phyloP scores from a whole-genome alignment of 257 asterid genomes.

The Solanum lignicaule region DNA sequence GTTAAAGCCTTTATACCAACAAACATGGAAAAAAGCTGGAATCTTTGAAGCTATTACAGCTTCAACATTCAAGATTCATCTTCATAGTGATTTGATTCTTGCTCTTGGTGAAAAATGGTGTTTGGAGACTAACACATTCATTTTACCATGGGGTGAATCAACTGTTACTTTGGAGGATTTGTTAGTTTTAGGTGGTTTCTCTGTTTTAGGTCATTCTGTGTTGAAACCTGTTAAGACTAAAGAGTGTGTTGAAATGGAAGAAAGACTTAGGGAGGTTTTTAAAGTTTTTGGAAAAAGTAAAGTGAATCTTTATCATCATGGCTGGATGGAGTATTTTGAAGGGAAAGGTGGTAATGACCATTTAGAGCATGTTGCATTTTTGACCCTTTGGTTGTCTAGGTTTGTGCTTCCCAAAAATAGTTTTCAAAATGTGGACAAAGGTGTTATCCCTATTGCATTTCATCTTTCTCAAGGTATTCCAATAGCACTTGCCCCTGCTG shows the following conservation, averaged over 20 bases:
- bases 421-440: too few species aligned
- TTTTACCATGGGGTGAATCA: conserved; percentile 11
- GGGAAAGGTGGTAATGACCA: too few species aligned
- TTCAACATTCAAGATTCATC: neutral
- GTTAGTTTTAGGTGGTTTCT: conserved; percentile 7
- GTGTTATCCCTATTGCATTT: too few species aligned
- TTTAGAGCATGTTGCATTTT: too few species aligned
- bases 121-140: neutral
- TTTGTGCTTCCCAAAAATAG: too few species aligned
- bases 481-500: too few species aligned
- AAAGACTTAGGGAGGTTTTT: neutral
- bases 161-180: conserved; percentile 13
- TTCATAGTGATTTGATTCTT: neutral
- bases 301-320: neutral
- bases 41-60: conserved; percentile 5
- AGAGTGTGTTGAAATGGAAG: neutral
- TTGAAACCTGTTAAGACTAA: neutral
- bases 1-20: neutral
- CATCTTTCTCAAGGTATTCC: too few species aligned
- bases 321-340: too few species aligned
- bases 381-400: too few species aligned
- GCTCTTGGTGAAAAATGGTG: conserved; percentile 8
- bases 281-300: neutral
- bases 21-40: conserved; percentile 5
- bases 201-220: conserved; percentile 4